Evolutionary conservation across 176 grass and related monocot genomes (phyloP), one percentile per base, ranked within the genome.

Genomic region (Rhynchospora tenuis): DNA sequence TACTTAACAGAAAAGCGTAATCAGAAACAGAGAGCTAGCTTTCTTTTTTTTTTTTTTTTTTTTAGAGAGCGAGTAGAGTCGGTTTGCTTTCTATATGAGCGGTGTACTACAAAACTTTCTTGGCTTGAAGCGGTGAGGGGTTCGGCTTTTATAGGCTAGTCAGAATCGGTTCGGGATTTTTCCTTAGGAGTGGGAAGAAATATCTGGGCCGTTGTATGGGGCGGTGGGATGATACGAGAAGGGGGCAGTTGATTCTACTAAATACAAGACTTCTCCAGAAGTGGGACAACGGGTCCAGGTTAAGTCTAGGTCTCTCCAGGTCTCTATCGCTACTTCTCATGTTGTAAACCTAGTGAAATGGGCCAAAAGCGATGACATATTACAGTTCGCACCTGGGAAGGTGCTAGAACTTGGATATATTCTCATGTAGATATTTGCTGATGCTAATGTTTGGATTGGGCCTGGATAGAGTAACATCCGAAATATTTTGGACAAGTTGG

Each of bases 201-300:
- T 2, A 66, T 82, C 33, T 52, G 60, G 80, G n/a, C 23, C 44
- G 80, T 82, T 66, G 42, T 60, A 67, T 82, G 56, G n/a, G 43
- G 7, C 46, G 43, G 62, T 16, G 80, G 59, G 80, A 65, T 67
- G 80, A 50, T 45, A 29, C 80, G 61, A 82, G 80, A 51, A 82
- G 14, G 60, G 50, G 80, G 60, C 9, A 64, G 80, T 45, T 48
- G 42, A 52, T 67, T 64, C 33, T 29, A 67, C 23, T 0, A 50
- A 63, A 11, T 11, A 66, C 60, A 45, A 14, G 80, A 82, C 3
- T 82, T 82, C 22, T 82, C 80, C 60, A 82, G 80, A 82, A 82
- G 2, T 20, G 61, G 28, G 10, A 15, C 14, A 59, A 6, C 17
- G 9, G 5, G 27, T 6, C 48, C 17, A 38, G 1, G 26, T 59